Base-by-base conservation (phyloP, 345 rosid species). In the Ceriops zippeliana region DNA sequence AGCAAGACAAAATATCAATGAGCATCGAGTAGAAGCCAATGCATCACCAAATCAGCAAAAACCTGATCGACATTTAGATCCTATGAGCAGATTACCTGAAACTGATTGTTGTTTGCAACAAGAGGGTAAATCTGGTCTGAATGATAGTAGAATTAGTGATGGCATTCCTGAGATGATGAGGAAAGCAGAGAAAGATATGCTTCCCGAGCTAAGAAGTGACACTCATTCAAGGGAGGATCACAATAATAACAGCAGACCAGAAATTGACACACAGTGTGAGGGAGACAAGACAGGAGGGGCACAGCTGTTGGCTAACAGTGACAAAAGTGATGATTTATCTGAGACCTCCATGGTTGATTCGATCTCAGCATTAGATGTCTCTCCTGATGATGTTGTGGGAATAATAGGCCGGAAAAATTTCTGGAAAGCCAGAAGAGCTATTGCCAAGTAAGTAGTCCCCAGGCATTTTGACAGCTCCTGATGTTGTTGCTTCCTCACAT, bases 321-420 rank as follows among this genome's bases (percentile, higher is more conserved):
- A 83, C 31, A 85, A 76, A 70, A 73, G 87, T 30, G 87, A 85
- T 58, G 81, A 79, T 47, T 64, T 30, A 66, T 89, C 96, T 6
- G 93, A 85, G 77, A 78, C 83, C 62, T 89, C 96, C 11, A 80
- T 86, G 79, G 81, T 88, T 71, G 96, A 90, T 82, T 85, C 91
- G 56, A 54, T 80, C 52, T 81, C 89, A 28, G 78, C 83, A 46
- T 21, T 78, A 66, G 92, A 84, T 72, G 60, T 89, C 31, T 81
- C 91, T 65, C 97, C 97, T 9, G 98, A 90, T 81, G 96, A 90
- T 31, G 86, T 90, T 61, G 98, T 90, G 49, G 97, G 88, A 77
- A 72, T 83, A 68, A 85, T 93, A 72, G 98, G 98, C 78, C 96
- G 87, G 68, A 89, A 86, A 74, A 90, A 70, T 80, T 93, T 93